Conservation (phyloP, 768 basidiomycete genomes). For the Amanita pseudoporphyria region DNA sequence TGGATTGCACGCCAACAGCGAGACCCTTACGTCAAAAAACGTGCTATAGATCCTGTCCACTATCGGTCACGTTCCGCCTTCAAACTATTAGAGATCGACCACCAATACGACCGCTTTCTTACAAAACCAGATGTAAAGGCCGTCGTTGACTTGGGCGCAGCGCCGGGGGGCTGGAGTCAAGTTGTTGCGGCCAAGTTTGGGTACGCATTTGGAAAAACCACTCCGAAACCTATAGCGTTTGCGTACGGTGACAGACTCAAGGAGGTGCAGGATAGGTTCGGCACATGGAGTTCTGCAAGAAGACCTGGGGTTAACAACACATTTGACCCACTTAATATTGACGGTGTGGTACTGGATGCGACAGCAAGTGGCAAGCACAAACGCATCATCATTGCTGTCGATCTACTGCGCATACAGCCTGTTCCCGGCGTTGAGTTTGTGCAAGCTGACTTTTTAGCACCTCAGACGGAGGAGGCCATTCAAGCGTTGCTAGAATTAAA, state of each 20-base stretch:
- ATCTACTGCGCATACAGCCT: slow-evolving; percentile 62
- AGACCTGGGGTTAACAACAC: background rate
- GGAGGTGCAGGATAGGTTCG: background rate
- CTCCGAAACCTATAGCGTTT: background rate
- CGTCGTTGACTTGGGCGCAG: slow-evolving; percentile 84
- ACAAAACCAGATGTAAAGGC: slow-evolving; percentile 39
- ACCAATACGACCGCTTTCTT: slow-evolving; percentile 44
- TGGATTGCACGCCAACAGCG: slow-evolving; percentile 66
- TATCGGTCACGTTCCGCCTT: slow-evolving; percentile 88
- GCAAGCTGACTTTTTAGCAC: slow-evolving; percentile 69
- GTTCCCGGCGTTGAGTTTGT: slow-evolving; percentile 68
- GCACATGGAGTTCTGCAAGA: slow-evolving; percentile 4
- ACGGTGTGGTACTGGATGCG: background rate
- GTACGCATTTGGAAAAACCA: slow-evolving; percentile 20
- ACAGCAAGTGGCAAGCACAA: slow-evolving; percentile 5
- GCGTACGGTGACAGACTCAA: background rate
- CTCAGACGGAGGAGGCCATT: slow-evolving; percentile 37
- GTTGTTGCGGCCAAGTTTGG: slow-evolving; percentile 62
- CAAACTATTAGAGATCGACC: slow-evolving; percentile 79
- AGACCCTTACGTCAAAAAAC: slow-evolving; percentile 63
- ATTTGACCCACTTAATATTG: slow-evolving; percentile 7
- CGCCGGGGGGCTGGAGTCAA: slow-evolving; percentile 94
- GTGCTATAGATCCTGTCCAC: slow-evolving; percentile 25
- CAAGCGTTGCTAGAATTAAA: slow-evolving; percentile 20
- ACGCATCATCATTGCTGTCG: slow-evolving; percentile 59